Base-by-base conservation (phyloP, 495 filamentous ascomycete genomes). In the Talaromyces trachyspermus region DNA sequence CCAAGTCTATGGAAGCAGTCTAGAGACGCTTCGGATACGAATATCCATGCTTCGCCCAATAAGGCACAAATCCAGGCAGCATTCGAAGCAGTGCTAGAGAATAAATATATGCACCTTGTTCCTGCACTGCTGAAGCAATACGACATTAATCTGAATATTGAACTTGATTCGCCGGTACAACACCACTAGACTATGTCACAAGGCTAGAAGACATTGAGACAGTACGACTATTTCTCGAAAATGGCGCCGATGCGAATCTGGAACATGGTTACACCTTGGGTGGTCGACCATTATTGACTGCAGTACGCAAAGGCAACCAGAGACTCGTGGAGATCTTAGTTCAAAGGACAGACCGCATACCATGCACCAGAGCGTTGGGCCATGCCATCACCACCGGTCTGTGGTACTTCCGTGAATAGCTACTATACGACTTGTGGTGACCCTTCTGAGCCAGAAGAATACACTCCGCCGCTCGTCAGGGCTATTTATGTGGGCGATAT, bases 121-220 rank as follows among this genome's bases (percentile, higher is more conserved):
- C 37, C 37, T n/a, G 15, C 37, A 41, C 19, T 41, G 19, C 15
- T 41, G 37, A 23, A 41, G 37, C 5, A 41, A 41, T 41, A 41
- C n/a, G 7, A 8, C 17, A 19, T 23, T 23, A 20, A 41, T 41
- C 37, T 41, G n/a, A 23, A 41, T 41, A 24, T 20, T 4, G 4
- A 41, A 8, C 15, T 23, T 23, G 19, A 8, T 41, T 8, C 22
- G 19, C 15, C 22, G 11, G 22, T 41, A 23, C 37, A 41, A 41
- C 37, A 41, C 37, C 37, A 41, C 4, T 41, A 20, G n/a, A 41
- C n/a, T 41, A 41, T 23, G 37, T 41, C 5, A 41, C 37, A 41
- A n/a, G 37, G 9, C 37, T 41, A 17, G 37, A 41, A 41, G 37
- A 41, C 19, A 17, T 41, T 19, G 37, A 41, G 19, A 41, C 37